Evolutionary conservation across 768 basidiomycete genomes (phyloP).

Genomic region (Russula sp.): DNA sequence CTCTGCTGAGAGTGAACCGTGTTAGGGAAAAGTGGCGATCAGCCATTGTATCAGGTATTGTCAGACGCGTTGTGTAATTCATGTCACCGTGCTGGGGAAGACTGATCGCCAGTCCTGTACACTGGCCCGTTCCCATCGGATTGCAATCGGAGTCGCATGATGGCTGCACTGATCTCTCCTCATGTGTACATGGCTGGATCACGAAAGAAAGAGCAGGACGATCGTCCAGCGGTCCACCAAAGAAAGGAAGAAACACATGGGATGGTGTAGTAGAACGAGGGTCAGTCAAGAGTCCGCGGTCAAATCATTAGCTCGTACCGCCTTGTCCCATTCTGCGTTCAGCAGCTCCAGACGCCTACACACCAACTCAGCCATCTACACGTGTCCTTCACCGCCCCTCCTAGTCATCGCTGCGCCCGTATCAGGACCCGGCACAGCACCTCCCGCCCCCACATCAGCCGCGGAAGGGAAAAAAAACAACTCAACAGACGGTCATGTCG

Average conservation of each 20-base stretch:
- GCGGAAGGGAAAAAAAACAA: no score
- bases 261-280: conserved; percentile 30
- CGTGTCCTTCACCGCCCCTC: no score
- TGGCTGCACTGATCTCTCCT: conserved; percentile 58
- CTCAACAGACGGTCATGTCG: no score
- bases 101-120: conserved; percentile 19
- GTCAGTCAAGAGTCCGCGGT: conserved; percentile 47
- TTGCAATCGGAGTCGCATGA: conserved; percentile 49
- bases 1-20: conserved; percentile 63
- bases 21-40: conserved; percentile 50
- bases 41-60: conserved; percentile 24
- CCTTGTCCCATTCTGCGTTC: no score
- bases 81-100: conserved; percentile 31
- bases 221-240: conserved; percentile 85
- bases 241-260: conserved; percentile 83
- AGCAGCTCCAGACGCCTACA: no score
- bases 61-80: conserved; percentile 2
- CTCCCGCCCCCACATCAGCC: no score
- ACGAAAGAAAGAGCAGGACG: conserved; percentile 76
- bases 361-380: no score
- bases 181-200: conserved; percentile 69
- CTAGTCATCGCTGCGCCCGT: no score
- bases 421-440: no score
- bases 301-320: conserved; percentile 35
- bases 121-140: conserved; percentile 30